Base-by-base conservation (phyloP, 352 stramenopile genomes). In the Phytophthora kernoviae region DNA sequence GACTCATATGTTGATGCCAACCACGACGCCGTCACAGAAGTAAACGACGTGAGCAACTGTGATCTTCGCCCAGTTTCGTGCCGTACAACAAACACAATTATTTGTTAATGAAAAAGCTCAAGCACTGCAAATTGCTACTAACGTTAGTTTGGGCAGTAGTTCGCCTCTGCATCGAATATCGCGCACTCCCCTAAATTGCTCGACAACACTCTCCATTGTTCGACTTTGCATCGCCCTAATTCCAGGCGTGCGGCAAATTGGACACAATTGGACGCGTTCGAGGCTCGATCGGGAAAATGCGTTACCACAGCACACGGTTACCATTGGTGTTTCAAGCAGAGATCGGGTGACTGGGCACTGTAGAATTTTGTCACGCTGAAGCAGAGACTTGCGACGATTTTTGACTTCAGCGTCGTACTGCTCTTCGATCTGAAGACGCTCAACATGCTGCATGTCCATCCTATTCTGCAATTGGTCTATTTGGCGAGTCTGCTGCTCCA, bases 291-390 rank as follows among this genome's bases (percentile, higher is more conserved):
- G 37, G 9, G 37, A 43, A 43, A 43, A 43, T 17, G 37, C 37
- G 37, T 43, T 43, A 21, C 37, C 37, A 21, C 37, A 43, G 37
- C 37, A 43, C 9, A 43, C 37, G 14, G 37, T 43, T 14, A 43
- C 37, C 37, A 43, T 5, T 21, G 37, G 37, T 21, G 37, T 21
- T 17, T 43, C 37, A 11, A 43, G n/a, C 6, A 43, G 15, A 18
- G 37, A 43, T 17, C 21, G 37, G 4, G 37, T 43, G 14, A 43
- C 37, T 21, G 37, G 37, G 18, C 37, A 43, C 14, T 21, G 37
- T 14, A 43, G 4, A 9, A 43, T 43, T 21, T 21, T 17, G 4
- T 43, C 37, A 17, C 37, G 37, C 37, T 14, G 37, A 43, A 21
- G 14, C 37, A 43, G n/a, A 18, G 37, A 15, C 37, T 18, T 14